A percentile compares a stretch with the other conserved stretches of the same genome.
phyloP scores from a whole-genome alignment of 2,329 filamentous ascomycete genomes.

The Pseudopyricularia cyperi region DNA sequence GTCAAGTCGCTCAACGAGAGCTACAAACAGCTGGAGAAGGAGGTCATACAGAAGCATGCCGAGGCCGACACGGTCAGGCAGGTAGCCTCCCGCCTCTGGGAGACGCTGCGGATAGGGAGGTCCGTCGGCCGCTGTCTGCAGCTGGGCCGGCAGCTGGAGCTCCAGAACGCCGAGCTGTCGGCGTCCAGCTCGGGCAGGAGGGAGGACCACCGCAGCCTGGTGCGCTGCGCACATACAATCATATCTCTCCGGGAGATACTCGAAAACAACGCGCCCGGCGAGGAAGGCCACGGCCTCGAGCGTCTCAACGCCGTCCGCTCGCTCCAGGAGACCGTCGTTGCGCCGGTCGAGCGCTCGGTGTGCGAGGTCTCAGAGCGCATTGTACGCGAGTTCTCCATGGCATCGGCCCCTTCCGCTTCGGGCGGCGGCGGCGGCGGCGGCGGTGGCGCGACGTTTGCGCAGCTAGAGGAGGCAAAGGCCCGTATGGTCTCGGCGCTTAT shows the following conservation, averaged over 20 bases:
- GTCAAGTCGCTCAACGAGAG: slow-evolving; percentile 69
- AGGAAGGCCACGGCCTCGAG: slow-evolving; percentile 67
- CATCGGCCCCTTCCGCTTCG: slow-evolving; percentile 27
- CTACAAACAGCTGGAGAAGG: slow-evolving; percentile 73
- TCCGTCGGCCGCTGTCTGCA: slow-evolving; percentile 68
- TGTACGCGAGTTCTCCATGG: slow-evolving; percentile 73
- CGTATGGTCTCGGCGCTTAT: slow-evolving; percentile 61
- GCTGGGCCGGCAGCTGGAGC: slow-evolving; percentile 73
- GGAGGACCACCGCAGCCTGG: slow-evolving; percentile 65
- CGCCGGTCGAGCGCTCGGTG: slow-evolving; percentile 62
- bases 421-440: not conserved
- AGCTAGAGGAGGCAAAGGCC: slow-evolving; percentile 61
- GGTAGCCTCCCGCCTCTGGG: slow-evolving; percentile 66
- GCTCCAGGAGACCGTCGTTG: slow-evolving; percentile 53
- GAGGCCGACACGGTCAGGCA: slow-evolving; percentile 71
- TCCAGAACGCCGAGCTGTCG: slow-evolving; percentile 63
- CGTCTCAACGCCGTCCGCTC: slow-evolving; percentile 59
- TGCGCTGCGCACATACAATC: slow-evolving; percentile 72
- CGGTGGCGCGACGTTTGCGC: slow-evolving; percentile 38
- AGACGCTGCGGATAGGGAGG: slow-evolving; percentile 64
- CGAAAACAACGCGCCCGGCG: slow-evolving; percentile 49
- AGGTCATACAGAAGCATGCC: slow-evolving; percentile 76
- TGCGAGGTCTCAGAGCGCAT: slow-evolving; percentile 63
- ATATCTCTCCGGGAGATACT: slow-evolving; percentile 64
- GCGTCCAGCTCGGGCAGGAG: slow-evolving; percentile 26